These are phyloP conservation scores for Dictyostelium intermedium DNA, from an alignment of 78 protist species.

Conservation along the genomic window DNA sequence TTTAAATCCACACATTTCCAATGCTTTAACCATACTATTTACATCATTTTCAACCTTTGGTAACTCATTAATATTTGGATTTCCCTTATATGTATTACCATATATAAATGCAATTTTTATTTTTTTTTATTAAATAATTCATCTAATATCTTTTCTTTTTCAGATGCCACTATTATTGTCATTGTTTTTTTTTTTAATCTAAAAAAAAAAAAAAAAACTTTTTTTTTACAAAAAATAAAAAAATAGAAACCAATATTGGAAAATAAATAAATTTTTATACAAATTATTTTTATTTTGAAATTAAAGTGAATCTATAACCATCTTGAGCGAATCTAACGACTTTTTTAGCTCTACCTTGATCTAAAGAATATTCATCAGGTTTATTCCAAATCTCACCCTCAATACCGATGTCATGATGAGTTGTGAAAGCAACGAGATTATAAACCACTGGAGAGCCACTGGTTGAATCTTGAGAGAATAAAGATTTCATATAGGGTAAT, in stretches of 20 bases:
- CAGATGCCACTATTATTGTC: not conserved
- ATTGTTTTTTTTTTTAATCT: too few species aligned
- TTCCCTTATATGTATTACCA: not conserved
- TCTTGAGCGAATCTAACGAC: slow-evolving; percentile 29
- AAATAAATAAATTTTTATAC: not conserved
- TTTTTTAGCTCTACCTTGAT: slow-evolving; percentile 46
- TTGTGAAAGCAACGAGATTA: not conserved
- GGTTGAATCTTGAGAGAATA: not conserved
- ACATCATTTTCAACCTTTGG: not conserved
- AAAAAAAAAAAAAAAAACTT: too few species aligned
- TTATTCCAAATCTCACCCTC: slow-evolving; percentile 32
- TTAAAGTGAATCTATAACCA: slow-evolving; percentile 2
- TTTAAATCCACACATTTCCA: not conserved
- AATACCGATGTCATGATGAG: slow-evolving; percentile 28
- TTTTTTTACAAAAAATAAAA: too few species aligned
- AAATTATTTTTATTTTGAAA: not conserved
- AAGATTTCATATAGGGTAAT: not conserved
- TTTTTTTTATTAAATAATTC: not conserved
- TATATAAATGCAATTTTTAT: not conserved
- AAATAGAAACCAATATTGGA: not conserved
- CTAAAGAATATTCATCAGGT: slow-evolving; percentile 34
- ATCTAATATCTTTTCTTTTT: not conserved
- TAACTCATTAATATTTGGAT: not conserved
- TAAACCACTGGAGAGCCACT: not conserved
- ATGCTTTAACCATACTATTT: not conserved